Base-by-base conservation (phyloP, 805 yeast genomes). In the Metschnikowia vanudenii region DNA sequence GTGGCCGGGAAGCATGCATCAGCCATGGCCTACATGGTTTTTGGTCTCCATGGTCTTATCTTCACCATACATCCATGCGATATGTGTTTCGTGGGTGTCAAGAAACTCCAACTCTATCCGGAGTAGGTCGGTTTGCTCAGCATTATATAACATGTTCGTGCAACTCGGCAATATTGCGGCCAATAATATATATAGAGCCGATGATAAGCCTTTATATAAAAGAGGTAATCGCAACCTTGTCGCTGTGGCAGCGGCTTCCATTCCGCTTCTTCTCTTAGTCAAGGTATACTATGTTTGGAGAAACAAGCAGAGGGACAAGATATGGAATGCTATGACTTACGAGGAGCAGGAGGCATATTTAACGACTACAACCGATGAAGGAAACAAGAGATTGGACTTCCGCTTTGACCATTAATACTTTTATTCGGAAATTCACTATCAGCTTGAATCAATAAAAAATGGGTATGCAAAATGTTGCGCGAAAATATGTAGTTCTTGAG, bases 51-150 rank as follows among this genome's bases (percentile, higher is more conserved):
- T 71, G 17, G 51, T 71, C 14, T 58, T 79, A 30, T 75, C 74
- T 19, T 67, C 71, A 31, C 78, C 82, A 0, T 71, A 73, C 34
- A 64, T 75, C n/a, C 80, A 79, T 63, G 79, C 85, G 1, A 62
- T 82, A 39, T 66, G 76, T 49, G 82, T 80, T 24, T 67, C 78
- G 22, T 80, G 87, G 82, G 75, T 80, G 46, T 81, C 89, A 0
- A 61, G 78, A 24, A 83, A 83, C 55, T 74, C 88, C 9, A 78
- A 80, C 59, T 71, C 84, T 1, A 85, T 84, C 22, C 64, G 83
- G n/a, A 67, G 80, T 2, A 68, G 91, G 54, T 78, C 89, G 0
- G 81, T 84, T 4, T 74, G 84, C 12, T 79, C 88, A 0, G 81
- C 89, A 0, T 47, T 84, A 39, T 82, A 79, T 57, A 85, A 84